Percentiles rank a stretch among this genome's conserved stretches.
Conservation (phyloP, 306 rosid genomes). For the Lathyrus sativus region DNA sequence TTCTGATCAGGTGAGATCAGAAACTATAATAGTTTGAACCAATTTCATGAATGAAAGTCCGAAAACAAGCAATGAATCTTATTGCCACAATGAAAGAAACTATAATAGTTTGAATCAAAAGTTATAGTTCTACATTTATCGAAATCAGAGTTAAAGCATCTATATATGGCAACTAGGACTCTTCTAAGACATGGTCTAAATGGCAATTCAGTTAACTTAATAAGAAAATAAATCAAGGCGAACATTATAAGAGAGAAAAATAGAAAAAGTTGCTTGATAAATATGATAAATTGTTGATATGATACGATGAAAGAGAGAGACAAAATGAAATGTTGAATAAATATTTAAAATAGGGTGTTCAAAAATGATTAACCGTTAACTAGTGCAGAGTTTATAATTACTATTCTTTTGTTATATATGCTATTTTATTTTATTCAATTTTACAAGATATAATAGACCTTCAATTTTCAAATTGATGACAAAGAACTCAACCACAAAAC, state of each 20-base stretch:
- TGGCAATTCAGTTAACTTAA: background rate
- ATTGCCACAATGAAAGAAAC: background rate
- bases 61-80: background rate
- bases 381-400: too few species aligned
- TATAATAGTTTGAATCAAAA: background rate
- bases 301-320: too few species aligned
- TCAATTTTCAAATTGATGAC: background rate
- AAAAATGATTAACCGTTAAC: too few species aligned
- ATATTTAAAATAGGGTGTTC: background rate
- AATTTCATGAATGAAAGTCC: background rate
- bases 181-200: background rate
- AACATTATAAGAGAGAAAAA: too few species aligned
- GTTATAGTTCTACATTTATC: background rate
- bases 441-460: too few species aligned
- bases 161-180: background rate
- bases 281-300: too few species aligned
- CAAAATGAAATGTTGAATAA: too few species aligned
- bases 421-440: background rate
- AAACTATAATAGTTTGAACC: too few species aligned
- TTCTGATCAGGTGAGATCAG: too few species aligned
- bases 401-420: background rate
- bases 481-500: background rate
- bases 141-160: background rate
- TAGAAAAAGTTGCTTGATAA: too few species aligned
- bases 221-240: background rate